Base-by-base conservation (phyloP, 768 basidiomycete genomes). In the Galerina marginata region DNA sequence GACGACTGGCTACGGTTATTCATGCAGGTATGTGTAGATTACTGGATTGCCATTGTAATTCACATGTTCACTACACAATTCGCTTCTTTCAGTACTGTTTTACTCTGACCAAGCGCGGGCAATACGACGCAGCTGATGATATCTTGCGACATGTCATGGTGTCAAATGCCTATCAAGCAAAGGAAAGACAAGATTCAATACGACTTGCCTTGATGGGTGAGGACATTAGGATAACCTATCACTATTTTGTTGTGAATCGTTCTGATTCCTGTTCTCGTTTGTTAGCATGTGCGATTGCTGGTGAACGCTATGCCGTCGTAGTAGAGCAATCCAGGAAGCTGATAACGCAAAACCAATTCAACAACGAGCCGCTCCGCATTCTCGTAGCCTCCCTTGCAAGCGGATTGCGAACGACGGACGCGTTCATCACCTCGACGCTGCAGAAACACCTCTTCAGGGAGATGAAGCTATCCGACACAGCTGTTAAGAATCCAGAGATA, bases 361-460 rank as follows among this genome's bases (percentile, higher is more conserved):
- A 95, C 68, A 91, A 94, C 54, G 93, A 96, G 43, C 90, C 94
- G 0, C 75, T 91, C 11, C 87, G 93, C 6, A 82, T 98, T 49
- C 81, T 96, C 20, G 69, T 90, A 3, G 89, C 90, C 0, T 84
- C 85, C 0, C 81, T 97, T 3, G 86, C 88, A 0, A 87, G 88
- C 59, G 93, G 93, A 0, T 65, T 90, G 4, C 81, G 81, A 26
- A 80, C 90, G 3, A 87, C 89, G 0, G 91, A 93, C 61, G 83
- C 89, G 0, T 92, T 95, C 75, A 88, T 92, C 63, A 85, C 85
- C 1, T 84, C 87, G 0, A 89, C 89, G 0, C 77, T 96, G 9
- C 93, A 94, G 63, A 96, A 96, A 68, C 91, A 91, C 67, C 73
- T 95, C 26, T 84, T 91, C 38, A 82, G 96, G 11, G 94, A 96